These are phyloP conservation scores for Mrakia blollopis DNA, from an alignment of 768 basidiomycete genomes.

Conservation along the genomic window DNA sequence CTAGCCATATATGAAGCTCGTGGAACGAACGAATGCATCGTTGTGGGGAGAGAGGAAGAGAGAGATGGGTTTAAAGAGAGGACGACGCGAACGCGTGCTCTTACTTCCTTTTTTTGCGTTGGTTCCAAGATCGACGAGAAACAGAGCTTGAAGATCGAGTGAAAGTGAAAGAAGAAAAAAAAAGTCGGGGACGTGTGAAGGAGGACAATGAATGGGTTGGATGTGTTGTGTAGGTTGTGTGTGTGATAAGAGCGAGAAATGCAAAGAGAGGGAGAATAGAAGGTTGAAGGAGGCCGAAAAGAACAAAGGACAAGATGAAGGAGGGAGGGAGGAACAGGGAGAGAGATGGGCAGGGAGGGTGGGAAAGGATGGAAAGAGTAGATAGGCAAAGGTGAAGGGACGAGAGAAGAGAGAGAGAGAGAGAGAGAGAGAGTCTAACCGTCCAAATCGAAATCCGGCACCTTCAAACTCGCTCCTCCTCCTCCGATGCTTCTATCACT, in stretches of 20 bases:
- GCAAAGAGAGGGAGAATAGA: not conserved
- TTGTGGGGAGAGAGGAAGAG: too few relatives aligned
- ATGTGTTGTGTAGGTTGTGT: not conserved
- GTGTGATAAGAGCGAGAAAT: not conserved
- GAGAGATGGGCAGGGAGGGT: not conserved
- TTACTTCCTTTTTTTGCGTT: too few relatives aligned
- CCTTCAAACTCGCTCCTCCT: not conserved
- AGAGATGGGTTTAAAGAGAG: too few relatives aligned
- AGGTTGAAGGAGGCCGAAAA: not conserved
- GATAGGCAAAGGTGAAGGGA: not conserved
- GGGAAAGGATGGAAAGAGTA: not conserved
- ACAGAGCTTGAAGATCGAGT: not conserved
- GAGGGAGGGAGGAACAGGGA: not conserved
- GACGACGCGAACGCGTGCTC: too few relatives aligned
- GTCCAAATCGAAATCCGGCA: not conserved
- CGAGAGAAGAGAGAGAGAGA: too few relatives aligned
- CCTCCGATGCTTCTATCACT: not conserved
- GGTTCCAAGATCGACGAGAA: too few relatives aligned
- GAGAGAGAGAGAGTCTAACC: not conserved
- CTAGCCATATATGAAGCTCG: too few relatives aligned
- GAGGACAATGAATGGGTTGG: not conserved
- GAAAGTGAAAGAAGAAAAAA: slow-evolving; percentile 20
- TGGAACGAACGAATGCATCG: too few relatives aligned
- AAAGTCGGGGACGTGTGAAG: not conserved
- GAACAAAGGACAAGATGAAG: not conserved